Evolutionary conservation across 1,139 yeast genomes (phyloP).

Genomic region (Yamadazyma taylorii): DNA sequence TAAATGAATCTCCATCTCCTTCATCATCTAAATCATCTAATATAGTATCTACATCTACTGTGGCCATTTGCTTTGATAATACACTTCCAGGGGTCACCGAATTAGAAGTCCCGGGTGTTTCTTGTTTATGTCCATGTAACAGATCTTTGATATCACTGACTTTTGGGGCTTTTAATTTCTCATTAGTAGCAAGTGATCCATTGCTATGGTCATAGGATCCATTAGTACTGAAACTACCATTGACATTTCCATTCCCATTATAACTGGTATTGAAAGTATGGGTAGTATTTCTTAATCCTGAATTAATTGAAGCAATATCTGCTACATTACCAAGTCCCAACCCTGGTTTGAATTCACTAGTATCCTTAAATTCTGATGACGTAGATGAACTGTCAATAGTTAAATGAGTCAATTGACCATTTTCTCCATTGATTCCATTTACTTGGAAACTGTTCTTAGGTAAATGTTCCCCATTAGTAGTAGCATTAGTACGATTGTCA

Average conservation of each 20-base stretch:
- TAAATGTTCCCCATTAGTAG: conserved; percentile 3
- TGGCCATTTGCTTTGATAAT: conserved; percentile 33
- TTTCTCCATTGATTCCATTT: background rate
- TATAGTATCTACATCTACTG: conserved; percentile 37
- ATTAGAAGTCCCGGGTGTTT: conserved; percentile 7
- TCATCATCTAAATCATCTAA: conserved; percentile 39
- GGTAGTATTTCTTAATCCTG: conserved; percentile 28
- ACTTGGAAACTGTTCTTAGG: background rate
- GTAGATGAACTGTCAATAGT: conserved; percentile 5
- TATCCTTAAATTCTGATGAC: conserved; percentile 1
- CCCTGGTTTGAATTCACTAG: conserved; percentile 10
- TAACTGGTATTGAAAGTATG: conserved; percentile 3
- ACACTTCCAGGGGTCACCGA: conserved; percentile 27
- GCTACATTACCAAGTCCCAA: conserved; percentile 44
- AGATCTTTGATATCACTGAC: conserved; percentile 49
- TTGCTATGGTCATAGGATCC: conserved; percentile 18
- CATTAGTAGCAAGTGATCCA: conserved; percentile 25
- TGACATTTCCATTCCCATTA: conserved; percentile 2
- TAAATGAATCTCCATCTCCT: conserved; percentile 36
- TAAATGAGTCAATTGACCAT: conserved; percentile 1
- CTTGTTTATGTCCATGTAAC: conserved; percentile 16
- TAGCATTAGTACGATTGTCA: conserved; percentile 4
- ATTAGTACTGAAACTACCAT: conserved; percentile 8
- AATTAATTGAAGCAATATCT: conserved; percentile 44
- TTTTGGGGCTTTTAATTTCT: conserved; percentile 22